These are phyloP conservation scores for Elasticomyces elasticus DNA, from an alignment of 495 filamentous ascomycete species.

Conservation along the genomic window DNA sequence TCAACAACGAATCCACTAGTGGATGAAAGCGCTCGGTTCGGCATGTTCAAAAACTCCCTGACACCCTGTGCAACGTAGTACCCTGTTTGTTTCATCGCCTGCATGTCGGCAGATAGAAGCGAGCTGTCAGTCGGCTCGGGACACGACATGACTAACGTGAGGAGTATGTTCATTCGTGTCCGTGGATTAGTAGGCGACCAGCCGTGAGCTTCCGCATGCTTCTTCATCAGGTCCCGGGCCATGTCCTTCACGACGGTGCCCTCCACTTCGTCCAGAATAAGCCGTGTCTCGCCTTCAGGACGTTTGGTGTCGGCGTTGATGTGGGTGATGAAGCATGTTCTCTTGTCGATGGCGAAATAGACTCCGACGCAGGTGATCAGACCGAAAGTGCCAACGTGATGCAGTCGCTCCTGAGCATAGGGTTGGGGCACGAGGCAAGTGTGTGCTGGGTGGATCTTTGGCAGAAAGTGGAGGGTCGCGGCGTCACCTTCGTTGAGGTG, in stretches of 20 bases:
- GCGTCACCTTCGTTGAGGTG: background rate
- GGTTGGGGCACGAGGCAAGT: too few relatives aligned
- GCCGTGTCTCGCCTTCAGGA: background rate
- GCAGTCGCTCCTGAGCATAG: background rate
- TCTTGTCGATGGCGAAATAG: constrained; percentile 5
- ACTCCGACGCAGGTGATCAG: constrained; percentile 5
- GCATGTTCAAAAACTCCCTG: too few relatives aligned
- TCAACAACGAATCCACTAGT: too few relatives aligned
- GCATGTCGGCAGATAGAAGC: too few relatives aligned
- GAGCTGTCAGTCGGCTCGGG: too few relatives aligned
- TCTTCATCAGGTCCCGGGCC: background rate
- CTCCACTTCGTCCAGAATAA: background rate
- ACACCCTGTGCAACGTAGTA: too few relatives aligned
- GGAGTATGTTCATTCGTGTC: too few relatives aligned
- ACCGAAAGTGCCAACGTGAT: background rate
- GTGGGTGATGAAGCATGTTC: constrained; percentile 5
- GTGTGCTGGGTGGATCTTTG: too few relatives aligned
- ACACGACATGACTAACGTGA: too few relatives aligned
- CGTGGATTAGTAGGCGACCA: background rate
- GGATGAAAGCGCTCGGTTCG: too few relatives aligned
- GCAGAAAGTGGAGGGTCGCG: background rate
- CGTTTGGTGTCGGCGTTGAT: constrained; percentile 1
- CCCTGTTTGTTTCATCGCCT: too few relatives aligned
- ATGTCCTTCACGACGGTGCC: background rate
- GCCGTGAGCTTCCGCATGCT: background rate